Conservation (phyloP, 345 rosid genomes). For the Eucalyptus globulus region DNA sequence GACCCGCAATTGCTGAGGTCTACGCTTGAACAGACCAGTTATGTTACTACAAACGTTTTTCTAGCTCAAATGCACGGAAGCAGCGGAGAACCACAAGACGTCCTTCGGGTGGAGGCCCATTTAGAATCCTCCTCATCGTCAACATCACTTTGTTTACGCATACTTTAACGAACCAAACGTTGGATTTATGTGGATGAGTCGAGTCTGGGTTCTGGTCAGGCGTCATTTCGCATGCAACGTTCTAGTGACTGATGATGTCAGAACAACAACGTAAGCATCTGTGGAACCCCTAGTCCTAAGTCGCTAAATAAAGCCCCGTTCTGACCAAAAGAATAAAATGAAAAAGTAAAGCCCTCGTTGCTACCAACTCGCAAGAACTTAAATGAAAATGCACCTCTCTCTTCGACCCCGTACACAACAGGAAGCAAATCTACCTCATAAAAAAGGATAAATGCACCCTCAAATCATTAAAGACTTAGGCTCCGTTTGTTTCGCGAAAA, state of each 20-base stretch:
- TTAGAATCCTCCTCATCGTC: background rate
- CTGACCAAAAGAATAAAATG: too few species aligned
- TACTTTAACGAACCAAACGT: background rate
- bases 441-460: background rate
- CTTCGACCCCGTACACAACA: background rate
- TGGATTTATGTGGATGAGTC: background rate
- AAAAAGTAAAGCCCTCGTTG: too few species aligned
- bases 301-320: background rate
- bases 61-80: background rate
- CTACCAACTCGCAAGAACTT: background rate
- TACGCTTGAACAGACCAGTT: rapidly evolving
- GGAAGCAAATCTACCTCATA: background rate
- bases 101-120: background rate
- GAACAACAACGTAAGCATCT: too few species aligned
- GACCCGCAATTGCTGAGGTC: too few species aligned
- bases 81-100: background rate
- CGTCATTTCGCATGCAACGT: too few species aligned
- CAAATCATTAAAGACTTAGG: background rate
- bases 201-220: background rate
- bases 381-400: background rate
- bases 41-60: too few species aligned
- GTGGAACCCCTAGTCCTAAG: background rate
- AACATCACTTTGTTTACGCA: background rate
- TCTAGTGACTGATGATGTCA: too few species aligned
- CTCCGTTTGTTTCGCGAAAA: too few species aligned